Evolutionary conservation across 192 early-diverging fungal species (phyloP), one percentile per base, ranked within the genome.

Genomic region (Neocallimastix lanati): DNA sequence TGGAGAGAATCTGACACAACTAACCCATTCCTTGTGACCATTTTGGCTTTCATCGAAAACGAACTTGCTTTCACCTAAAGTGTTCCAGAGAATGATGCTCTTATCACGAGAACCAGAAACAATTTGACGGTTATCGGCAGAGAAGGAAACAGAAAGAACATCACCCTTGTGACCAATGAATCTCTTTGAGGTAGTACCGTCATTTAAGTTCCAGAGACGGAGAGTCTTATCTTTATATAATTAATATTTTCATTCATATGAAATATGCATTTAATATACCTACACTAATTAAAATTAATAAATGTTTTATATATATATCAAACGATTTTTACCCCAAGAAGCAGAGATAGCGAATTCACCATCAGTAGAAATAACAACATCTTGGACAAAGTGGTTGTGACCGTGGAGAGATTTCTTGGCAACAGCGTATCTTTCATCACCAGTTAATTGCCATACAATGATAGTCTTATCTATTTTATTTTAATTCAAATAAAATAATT

Each of bases 71-170:
- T 99, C 97, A 84, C 96, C 97, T 36, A 99, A 91, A 79, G 96
- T 99, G 94, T 99, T 98, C 97, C 97, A 99, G 85, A 99, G 89
- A 93, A 98, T 99, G 92, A 99, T 97, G 86, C 91, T 91, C 92
- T 96, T 96, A 89, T 99, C 97, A 86, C 96, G 94, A 82, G 96
- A 96, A 82, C 94, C 95, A 80, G 96, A 97, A 80, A 99, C 95
- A 83, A 99, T 98, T 91, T 98, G 96, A 84, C 96, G 94, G 93
- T 98, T 98, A 88, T 99, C 97, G 33, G 97, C 93, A 83, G 97
- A 98, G 95, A 99, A 99, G 84, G 96, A 95, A 82, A 98, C 97
- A 38, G 97, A 99, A 80, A 98, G 85, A 82, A 99, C 97, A 87
- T 98, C 96, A 89, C 94, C 93, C 85, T 89, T 92, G 94, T 99